Evolutionary conservation across 2,329 filamentous ascomycete species (phyloP).

Genomic region (Aspergillus puulaauensis): DNA sequence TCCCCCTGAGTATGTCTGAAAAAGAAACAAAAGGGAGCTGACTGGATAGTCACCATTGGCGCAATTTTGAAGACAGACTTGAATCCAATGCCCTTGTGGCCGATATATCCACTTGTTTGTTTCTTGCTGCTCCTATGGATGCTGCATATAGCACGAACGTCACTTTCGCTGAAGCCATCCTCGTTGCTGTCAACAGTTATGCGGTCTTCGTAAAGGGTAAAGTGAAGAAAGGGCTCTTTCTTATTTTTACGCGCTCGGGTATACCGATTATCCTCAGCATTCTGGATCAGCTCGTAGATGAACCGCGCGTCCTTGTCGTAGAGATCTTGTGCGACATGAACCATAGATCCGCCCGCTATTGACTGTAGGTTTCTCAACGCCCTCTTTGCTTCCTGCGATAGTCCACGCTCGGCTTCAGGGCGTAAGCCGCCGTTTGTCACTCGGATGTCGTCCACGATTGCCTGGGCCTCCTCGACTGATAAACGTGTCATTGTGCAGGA

Average conservation of each 20-base stretch:
- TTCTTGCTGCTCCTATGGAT: background rate
- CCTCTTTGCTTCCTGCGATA: background rate
- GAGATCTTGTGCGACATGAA: constrained; percentile 10
- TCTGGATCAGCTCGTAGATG: constrained; percentile 40
- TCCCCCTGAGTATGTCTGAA: constrained; percentile 39
- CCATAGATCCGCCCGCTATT: constrained; percentile 1
- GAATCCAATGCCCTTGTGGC: constrained; percentile 38
- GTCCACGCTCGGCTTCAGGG: background rate
- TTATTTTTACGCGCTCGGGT: constrained; percentile 1
- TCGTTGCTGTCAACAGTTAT: constrained; percentile 48
- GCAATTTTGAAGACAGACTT: constrained; percentile 39
- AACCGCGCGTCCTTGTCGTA: constrained; percentile 25
- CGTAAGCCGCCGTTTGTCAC: background rate
- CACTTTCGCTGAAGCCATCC: constrained; percentile 23
- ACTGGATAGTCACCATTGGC: constrained; percentile 40
- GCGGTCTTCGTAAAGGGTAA: constrained; percentile 18
- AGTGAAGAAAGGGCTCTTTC: constrained; percentile 19
- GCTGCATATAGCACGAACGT: background rate
- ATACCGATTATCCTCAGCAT: constrained; percentile 45
- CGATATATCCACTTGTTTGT: background rate
- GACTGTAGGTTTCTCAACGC: background rate
- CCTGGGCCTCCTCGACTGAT: background rate
- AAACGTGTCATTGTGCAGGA: background rate
- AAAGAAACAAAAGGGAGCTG: constrained; percentile 37
- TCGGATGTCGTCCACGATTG: background rate